A percentile compares a stretch with the other conserved stretches of the same genome.
phyloP scores from a whole-genome alignment of 148 eudicot genomes.

The Bassia scoparia region DNA sequence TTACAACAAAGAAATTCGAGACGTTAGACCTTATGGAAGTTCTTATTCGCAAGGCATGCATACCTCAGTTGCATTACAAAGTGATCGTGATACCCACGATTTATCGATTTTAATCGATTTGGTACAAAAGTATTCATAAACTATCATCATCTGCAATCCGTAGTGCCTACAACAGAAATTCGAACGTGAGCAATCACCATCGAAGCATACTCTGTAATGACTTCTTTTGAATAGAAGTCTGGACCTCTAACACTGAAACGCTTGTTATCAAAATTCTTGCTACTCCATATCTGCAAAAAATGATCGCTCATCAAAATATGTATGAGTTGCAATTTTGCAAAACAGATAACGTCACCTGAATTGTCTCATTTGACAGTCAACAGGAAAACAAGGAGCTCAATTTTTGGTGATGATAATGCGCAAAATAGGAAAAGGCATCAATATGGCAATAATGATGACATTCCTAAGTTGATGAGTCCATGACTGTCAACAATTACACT shows the following conservation, averaged over 20 bases:
- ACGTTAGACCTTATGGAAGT: too few relatives aligned
- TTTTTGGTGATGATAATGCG: neutral
- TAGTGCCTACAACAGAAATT: too few relatives aligned
- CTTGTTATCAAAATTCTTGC: neutral
- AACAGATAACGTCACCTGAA: neutral
- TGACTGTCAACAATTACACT: neutral
- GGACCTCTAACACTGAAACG: neutral
- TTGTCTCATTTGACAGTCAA: neutral
- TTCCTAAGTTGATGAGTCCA: too few relatives aligned
- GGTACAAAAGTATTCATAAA: neutral
- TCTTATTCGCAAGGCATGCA: neutral
- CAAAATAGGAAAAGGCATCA: neutral
- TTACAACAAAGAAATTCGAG: too few relatives aligned
- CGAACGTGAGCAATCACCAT: too few relatives aligned
- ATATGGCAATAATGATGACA: neutral
- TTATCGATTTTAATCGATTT: too few relatives aligned
- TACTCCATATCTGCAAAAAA: conserved; percentile 10
- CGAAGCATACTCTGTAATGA: neutral
- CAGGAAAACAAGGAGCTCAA: neutral
- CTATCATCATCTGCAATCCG: neutral
- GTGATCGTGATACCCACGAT: neutral
- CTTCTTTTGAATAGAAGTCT: neutral
- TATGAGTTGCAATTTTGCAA: conserved; percentile 8
- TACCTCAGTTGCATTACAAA: neutral
- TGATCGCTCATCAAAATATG: neutral